phyloP scores from a whole-genome alignment of 768 basidiomycete species.

The Leccinum broughii region DNA sequence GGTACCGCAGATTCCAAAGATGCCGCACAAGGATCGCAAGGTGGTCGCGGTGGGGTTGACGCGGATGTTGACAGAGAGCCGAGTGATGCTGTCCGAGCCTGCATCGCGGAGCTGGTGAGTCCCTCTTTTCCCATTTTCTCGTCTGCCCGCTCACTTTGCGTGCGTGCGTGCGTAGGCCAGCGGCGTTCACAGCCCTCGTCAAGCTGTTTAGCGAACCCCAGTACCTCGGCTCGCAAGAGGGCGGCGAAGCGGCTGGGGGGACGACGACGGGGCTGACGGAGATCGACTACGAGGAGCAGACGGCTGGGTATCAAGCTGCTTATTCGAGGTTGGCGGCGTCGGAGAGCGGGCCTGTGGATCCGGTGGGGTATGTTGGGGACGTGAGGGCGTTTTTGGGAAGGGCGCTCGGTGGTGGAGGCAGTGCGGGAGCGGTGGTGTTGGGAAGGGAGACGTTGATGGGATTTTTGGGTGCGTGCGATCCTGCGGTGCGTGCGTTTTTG shows the following conservation, averaged over 20 bases:
- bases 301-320: constrained; percentile 89
- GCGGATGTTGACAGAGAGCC: constrained; percentile 73
- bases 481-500: constrained; percentile 31
- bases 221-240: constrained; percentile 45
- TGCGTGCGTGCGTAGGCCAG: constrained; percentile 50
- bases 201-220: constrained; percentile 80
- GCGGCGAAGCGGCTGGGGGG: not conserved
- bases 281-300: constrained; percentile 89
- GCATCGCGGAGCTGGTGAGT: constrained; percentile 64
- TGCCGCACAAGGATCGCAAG: constrained; percentile 83
- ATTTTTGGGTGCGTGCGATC: constrained; percentile 24
- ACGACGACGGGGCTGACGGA: constrained; percentile 49
- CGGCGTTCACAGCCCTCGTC: constrained; percentile 65
- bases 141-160: not conserved
- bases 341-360: constrained; percentile 57
- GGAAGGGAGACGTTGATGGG: constrained; percentile 17
- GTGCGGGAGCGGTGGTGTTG: constrained; percentile 7
- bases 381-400: constrained; percentile 55
- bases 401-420: constrained; percentile 28
- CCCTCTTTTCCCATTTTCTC: not conserved
- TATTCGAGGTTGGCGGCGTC: constrained; percentile 90
- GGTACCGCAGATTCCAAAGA: constrained; percentile 76
- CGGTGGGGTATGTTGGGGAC: constrained; percentile 58
- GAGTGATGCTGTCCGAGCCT: constrained; percentile 66
- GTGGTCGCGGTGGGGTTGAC: constrained; percentile 79